A percentile compares a stretch with the other conserved stretches of the same genome.
Evolutionary conservation across 371 early-diverging fungal genomes (phyloP).

Genomic region (Mortierella sp.): DNA sequence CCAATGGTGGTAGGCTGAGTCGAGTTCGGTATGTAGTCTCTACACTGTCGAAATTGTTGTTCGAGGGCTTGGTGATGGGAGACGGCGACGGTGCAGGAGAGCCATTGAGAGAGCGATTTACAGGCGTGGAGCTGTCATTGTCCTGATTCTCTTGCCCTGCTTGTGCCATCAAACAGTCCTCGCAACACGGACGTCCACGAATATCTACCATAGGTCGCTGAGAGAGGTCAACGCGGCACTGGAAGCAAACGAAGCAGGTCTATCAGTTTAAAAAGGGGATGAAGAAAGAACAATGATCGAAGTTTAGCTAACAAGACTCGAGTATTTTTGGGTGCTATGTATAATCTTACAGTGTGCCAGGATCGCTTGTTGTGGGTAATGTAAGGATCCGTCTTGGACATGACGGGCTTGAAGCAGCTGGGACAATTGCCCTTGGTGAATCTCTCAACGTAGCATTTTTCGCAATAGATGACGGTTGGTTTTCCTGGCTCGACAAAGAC

Average conservation of each 20-base stretch:
- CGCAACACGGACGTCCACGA: constrained; percentile 71
- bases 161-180: constrained; percentile 69
- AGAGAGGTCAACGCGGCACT: constrained; percentile 53
- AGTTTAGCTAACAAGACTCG: not conserved
- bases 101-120: constrained; percentile 22
- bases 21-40: constrained; percentile 4
- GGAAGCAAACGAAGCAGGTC: constrained; percentile 59
- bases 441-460: constrained; percentile 48
- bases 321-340: not conserved
- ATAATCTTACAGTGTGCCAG: constrained; percentile 60
- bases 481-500: constrained; percentile 49
- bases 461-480: constrained; percentile 44
- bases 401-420: constrained; percentile 58
- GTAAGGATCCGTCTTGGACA: constrained; percentile 56
- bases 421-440: constrained; percentile 54
- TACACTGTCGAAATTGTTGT: not conserved
- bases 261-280: constrained; percentile 9
- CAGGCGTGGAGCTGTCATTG: constrained; percentile 12
- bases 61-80: not conserved
- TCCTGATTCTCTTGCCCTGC: constrained; percentile 41
- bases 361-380: constrained; percentile 58
- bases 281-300: not conserved
- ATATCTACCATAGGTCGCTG: constrained; percentile 71
- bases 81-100: constrained; percentile 30
- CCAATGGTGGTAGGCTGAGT: constrained; percentile 23